Evolutionary conservation across 805 yeast species (phyloP), one percentile per base, ranked within the genome.

Genomic region (Teunomyces lycoperdinae): DNA sequence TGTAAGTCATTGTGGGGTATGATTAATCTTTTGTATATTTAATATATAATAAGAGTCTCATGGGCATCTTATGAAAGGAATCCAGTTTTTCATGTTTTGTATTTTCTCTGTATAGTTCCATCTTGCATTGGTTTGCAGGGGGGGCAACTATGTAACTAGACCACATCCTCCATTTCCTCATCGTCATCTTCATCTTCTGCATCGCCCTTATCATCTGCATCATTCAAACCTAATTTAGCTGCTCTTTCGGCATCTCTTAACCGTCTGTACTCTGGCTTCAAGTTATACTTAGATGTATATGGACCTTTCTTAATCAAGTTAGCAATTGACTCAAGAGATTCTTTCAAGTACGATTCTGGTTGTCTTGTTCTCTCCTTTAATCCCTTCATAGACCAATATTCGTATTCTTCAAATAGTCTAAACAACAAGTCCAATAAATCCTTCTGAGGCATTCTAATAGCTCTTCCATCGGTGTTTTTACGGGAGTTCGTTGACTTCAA

Each of bases 331-430:
- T 92, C 99, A 43, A 94, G 73, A 49, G 94, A 87, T 63, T 91
- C 97, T 62, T 91, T 89, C 53, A 94, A 74, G 64, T 88, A 95
- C 16, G 85, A 85, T 64, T 94, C 99, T 1, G 99, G 99, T 73
- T 94, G 99, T 59, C 85, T 84, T 2, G 97, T 90, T 56, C 96
- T 80, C 64, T 94, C 99, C 61, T 89, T 86, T 52, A 94, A 74
- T 34, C 97, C 97, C 68, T 90, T 90, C 77, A 94, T 77, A 9
- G 94, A 84, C 99, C 99, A 94, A 67, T 91, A 94, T 63, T 92
- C 97, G 65, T 87, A 89, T 64, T 91, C 95, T 66, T 90, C 97
- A 67, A 94, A 94, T 58, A 92, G 74, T 57, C 86, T 79, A 80
- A 94, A 94, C 56, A 94, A 71, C 55, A 88, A 71, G 67, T 91